A percentile compares a stretch with the other conserved stretches of the same genome.
phyloP scores from a whole-genome alignment of 495 filamentous ascomycete species.

The Friedmanniomyces simplex region DNA sequence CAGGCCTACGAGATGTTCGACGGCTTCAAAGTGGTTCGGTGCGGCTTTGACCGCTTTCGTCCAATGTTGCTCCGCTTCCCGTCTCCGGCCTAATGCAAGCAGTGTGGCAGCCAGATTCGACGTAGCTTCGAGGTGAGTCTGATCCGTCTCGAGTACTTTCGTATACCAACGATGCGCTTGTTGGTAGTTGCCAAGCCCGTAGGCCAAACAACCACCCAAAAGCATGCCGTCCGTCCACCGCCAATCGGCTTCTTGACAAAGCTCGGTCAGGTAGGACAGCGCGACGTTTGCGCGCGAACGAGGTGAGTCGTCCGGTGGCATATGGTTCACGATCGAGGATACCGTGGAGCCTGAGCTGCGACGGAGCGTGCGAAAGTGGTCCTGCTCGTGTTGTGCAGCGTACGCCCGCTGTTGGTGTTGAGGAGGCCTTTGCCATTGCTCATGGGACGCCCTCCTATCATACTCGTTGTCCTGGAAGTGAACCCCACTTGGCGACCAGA shows the following conservation, averaged over 20 bases:
- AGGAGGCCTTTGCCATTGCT: conserved; percentile 1
- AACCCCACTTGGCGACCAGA: conserved; percentile 8
- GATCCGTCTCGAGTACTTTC: conserved; percentile 70
- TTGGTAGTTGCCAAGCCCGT: conserved; percentile 80
- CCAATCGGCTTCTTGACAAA: conserved; percentile 83
- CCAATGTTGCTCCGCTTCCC: conserved; percentile 86
- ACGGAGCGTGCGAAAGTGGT: conserved; percentile 13
- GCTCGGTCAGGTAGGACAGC: conserved; percentile 65
- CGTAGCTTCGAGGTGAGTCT: conserved; percentile 87
- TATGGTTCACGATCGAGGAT: background rate
- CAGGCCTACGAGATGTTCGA: conserved; percentile 87
- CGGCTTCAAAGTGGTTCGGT: conserved; percentile 90
- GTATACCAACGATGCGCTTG: conserved; percentile 83
- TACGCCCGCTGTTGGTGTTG: background rate
- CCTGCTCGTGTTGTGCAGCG: background rate
- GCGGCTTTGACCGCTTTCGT: conserved; percentile 66
- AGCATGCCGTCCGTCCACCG: conserved; percentile 94
- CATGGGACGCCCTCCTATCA: conserved; percentile 11
- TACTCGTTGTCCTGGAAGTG: conserved; percentile 10
- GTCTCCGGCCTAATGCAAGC: conserved; percentile 67
- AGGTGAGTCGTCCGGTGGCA: conserved; percentile 18
- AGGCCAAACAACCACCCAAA: conserved; percentile 84
- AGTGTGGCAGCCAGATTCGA: conserved; percentile 87
- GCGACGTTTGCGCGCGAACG: conserved; percentile 51
- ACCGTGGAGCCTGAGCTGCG: conserved; percentile 15